Evolutionary conservation across 2,329 filamentous ascomycete species (phyloP), one percentile per base, ranked within the genome.

Genomic region (Orbilia blumenaviensis): DNA sequence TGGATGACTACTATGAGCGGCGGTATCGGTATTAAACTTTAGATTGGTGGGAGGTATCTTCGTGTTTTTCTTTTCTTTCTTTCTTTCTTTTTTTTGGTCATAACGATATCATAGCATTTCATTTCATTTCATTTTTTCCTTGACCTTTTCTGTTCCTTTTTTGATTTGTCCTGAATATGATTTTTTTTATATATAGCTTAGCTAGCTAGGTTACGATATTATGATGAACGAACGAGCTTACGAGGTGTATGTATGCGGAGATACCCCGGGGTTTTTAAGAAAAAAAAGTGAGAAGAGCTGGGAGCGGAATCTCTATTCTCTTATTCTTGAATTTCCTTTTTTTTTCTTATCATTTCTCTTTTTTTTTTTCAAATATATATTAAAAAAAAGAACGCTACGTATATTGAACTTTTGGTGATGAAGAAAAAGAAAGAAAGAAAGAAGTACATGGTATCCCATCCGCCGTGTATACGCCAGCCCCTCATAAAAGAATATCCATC

Each of bases 181-280:
- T n/a, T n/a, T n/a, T n/a, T n/a, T n/a, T n/a, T n/a, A n/a, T n/a
- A n/a, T n/a, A n/a, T n/a, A n/a, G n/a, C n/a, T n/a, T n/a, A n/a
- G n/a, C n/a, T n/a, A n/a, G n/a, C n/a, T 16, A 18, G 29, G 29
- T 56, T 56, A 56, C 52, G 16, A 38, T 56, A 25, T 56, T 8
- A n/a, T n/a, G 46, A 50, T 34, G 29, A 54, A 29, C 9, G 18
- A n/a, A n/a, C n/a, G n/a, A n/a, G n/a, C n/a, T n/a, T n/a, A n/a
- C n/a, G n/a, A n/a, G n/a, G n/a, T n/a, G n/a, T n/a, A 29, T 54
- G 52, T 56, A 60, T 29, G 27, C n/a, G 41, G 64, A 60, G 64
- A 68, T 68, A 68, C 64, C n/a, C 64, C 52, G 52, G 36, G 56
- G 27, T 60, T n/a, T n/a, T n/a, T n/a, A n/a, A n/a, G n/a, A n/a